phyloP scores from a whole-genome alignment of 129 eudicot species.

The Saposhnikovia divaricata region DNA sequence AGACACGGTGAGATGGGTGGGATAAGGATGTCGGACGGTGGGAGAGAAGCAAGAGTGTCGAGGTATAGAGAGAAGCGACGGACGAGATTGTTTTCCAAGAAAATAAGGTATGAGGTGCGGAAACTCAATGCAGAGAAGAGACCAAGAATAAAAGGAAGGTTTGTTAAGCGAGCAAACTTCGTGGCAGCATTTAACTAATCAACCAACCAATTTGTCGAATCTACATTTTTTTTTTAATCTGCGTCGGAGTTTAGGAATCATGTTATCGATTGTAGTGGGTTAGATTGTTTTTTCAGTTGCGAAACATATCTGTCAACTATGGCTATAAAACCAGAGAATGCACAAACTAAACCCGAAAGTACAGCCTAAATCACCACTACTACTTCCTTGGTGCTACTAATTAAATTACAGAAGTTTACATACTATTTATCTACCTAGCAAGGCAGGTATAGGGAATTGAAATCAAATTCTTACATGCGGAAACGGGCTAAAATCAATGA shows the following conservation, averaged over 20 bases:
- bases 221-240: neutral
- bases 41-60: conserved; percentile 78
- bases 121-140: conserved; percentile 85
- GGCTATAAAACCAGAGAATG: too few relatives aligned
- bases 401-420: too few relatives aligned
- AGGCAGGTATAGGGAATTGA: too few relatives aligned
- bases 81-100: conserved; percentile 77
- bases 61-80: conserved; percentile 86
- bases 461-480: too few relatives aligned
- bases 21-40: conserved; percentile 42
- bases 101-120: conserved; percentile 78
- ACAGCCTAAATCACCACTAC: too few relatives aligned
- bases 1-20: conserved; percentile 34
- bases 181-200: neutral
- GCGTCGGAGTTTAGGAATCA: neutral
- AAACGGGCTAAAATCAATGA: too few relatives aligned
- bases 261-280: neutral
- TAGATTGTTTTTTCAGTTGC: neutral
- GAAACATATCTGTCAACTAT: too few relatives aligned
- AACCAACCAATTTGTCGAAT: neutral
- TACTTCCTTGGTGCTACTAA: too few relatives aligned
- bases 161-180: conserved; percentile 56
- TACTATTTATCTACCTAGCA: too few relatives aligned
- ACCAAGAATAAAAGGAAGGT: conserved; percentile 88
- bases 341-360: too few relatives aligned